Conservation (phyloP, 2,329 filamentous ascomycete species). For the Aureobasidium sp. region DNA sequence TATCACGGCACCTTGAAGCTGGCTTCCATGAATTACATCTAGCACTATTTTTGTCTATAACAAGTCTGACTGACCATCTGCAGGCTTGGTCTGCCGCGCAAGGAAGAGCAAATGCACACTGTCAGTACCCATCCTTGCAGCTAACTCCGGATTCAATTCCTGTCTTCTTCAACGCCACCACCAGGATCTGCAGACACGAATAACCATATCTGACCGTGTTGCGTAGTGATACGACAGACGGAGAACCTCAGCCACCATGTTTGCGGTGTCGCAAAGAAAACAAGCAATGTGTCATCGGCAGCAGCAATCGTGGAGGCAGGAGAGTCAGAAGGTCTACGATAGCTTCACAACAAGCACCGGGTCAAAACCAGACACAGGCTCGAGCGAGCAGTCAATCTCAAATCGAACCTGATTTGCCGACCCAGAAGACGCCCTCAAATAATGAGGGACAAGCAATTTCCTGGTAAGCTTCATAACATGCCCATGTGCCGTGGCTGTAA, state of each 20-base stretch:
- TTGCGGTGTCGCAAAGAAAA: slow-evolving; percentile 51
- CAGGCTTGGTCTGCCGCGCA: slow-evolving; percentile 38
- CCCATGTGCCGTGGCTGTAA: background rate
- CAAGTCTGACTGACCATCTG: slow-evolving; percentile 23
- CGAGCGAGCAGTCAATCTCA: background rate
- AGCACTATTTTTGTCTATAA: background rate
- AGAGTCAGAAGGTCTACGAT: slow-evolving; percentile 48
- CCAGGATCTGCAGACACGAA: too few species aligned
- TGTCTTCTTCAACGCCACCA: too few species aligned
- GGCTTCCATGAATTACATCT: background rate
- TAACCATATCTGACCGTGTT: background rate
- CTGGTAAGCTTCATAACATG: background rate
- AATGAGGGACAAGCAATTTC: background rate
- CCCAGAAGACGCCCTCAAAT: slow-evolving; percentile 21
- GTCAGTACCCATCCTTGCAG: slow-evolving; percentile 31
- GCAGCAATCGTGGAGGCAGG: slow-evolving; percentile 53
- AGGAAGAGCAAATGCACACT: slow-evolving; percentile 47
- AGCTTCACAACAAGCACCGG: slow-evolving; percentile 20
- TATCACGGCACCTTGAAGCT: background rate
- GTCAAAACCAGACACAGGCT: slow-evolving; percentile 23
- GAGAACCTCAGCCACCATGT: slow-evolving; percentile 46
- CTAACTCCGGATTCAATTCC: background rate
- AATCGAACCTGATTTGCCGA: background rate
- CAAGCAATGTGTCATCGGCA: slow-evolving; percentile 53
- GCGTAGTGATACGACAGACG: slow-evolving; percentile 37